Evolutionary conservation across 148 eudicot genomes (phyloP).

Genomic region (Cornus suecica): DNA sequence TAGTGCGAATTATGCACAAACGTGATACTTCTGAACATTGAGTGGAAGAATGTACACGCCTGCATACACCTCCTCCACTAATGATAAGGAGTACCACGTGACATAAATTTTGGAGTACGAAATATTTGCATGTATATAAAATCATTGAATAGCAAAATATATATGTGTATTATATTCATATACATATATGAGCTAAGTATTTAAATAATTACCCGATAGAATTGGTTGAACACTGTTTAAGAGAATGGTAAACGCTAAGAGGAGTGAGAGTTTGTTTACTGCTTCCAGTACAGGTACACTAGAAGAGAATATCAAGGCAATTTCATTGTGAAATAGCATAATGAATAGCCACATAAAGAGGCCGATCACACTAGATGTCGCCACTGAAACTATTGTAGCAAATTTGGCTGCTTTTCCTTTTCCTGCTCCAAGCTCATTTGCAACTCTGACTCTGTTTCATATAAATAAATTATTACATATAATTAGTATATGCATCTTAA

Average conservation of each 20-base stretch:
- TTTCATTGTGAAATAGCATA: neutral
- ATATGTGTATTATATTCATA: no score
- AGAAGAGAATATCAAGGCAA: neutral
- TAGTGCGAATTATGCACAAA: no score
- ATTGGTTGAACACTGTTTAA: neutral
- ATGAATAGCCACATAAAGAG: neutral
- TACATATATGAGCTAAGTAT: no score
- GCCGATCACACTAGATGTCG: neutral
- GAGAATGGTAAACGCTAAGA: neutral
- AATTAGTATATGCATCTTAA: no score
- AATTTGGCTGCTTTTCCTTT: neutral
- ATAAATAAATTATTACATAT: no score
- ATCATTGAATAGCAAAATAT: no score
- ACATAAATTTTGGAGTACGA: no score
- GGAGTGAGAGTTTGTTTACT: neutral
- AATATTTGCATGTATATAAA: no score
- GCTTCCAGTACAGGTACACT: neutral
- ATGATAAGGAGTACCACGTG: no score
- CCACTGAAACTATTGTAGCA: neutral
- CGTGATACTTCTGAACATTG: no score
- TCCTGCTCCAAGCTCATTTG: neutral
- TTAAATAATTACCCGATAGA: neutral
- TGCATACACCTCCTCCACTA: no score
- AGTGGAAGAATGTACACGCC: no score
- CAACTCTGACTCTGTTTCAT: neutral